These are phyloP conservation scores for Solanum tacnaense DNA, from an alignment of 257 asterid genomes.

Conservation along the genomic window DNA sequence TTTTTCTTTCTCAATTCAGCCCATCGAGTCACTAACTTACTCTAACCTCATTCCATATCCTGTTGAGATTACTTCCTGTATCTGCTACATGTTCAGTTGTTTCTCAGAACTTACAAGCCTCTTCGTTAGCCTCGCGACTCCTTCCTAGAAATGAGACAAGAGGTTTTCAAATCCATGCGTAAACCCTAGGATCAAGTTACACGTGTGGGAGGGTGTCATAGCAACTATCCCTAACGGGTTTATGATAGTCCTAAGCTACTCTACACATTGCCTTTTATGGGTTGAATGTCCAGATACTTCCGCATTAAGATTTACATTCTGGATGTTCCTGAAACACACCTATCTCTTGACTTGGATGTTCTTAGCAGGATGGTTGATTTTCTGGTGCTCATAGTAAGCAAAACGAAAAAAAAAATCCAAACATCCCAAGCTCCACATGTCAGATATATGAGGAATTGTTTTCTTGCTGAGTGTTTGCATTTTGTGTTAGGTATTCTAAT, in stretches of 20 bases:
- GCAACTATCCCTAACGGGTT: neutral
- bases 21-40: neutral
- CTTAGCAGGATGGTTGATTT: neutral
- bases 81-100: neutral
- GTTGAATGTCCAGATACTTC: neutral
- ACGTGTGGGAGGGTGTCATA: neutral
- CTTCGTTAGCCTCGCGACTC: neutral
- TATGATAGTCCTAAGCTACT: neutral
- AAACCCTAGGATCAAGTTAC: neutral
- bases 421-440: neutral
- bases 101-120: neutral
- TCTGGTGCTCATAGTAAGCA: neutral
- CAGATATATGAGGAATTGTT: neutral
- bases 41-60: neutral
- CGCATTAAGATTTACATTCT: neutral
- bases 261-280: neutral
- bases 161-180: neutral
- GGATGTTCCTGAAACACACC: neutral
- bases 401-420: too few species aligned
- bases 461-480: neutral
- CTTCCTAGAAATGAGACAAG: neutral
- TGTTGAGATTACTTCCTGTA: neutral
- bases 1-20: neutral
- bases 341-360: neutral
- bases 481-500: conserved; percentile 1